phyloP scores from a whole-genome alignment of 768 basidiomycete genomes.

The Agrocybe praecox region DNA sequence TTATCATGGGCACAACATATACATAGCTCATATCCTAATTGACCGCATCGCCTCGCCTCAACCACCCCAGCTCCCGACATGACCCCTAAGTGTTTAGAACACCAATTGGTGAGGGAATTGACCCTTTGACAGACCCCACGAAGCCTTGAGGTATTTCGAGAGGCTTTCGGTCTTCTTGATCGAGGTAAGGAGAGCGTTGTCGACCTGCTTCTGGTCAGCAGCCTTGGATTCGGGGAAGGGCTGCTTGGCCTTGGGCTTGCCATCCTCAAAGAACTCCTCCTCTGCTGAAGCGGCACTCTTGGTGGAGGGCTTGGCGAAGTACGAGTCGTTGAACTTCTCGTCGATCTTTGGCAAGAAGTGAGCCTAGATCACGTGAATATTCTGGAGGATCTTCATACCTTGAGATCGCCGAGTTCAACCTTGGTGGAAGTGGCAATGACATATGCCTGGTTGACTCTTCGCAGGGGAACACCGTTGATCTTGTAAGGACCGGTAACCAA shows the following conservation, averaged over 20 bases:
- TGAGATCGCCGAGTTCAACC: slow-evolving; percentile 75
- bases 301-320: slow-evolving; percentile 81
- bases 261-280: slow-evolving; percentile 95
- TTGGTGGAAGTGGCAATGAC: slow-evolving; percentile 98
- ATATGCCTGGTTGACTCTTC: slow-evolving; percentile 98
- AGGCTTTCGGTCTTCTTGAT: slow-evolving; percentile 92
- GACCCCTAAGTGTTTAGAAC: slow-evolving; percentile 57
- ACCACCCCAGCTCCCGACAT: slow-evolving; percentile 15
- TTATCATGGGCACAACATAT: neutral
- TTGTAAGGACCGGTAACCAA: slow-evolving; percentile 98
- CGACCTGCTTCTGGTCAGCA: slow-evolving; percentile 88
- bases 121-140: slow-evolving; percentile 94
- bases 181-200: slow-evolving; percentile 76
- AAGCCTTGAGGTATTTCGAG: slow-evolving; percentile 89
- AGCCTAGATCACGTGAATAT: neutral
- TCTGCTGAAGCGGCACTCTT: slow-evolving; percentile 83
- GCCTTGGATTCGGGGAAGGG: slow-evolving; percentile 85
- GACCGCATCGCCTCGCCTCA: slow-evolving; percentile 6
- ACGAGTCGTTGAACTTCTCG: slow-evolving; percentile 90
- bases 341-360: slow-evolving; percentile 55
- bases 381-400: slow-evolving; percentile 49
- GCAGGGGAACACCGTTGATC: slow-evolving; percentile 97
- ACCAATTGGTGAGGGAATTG: slow-evolving; percentile 95
- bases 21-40: slow-evolving; percentile 14
- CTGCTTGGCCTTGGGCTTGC: slow-evolving; percentile 89